Evolutionary conservation across 495 filamentous ascomycete species (phyloP).

Genomic region (Paragyromitra xinjiangensis): DNA sequence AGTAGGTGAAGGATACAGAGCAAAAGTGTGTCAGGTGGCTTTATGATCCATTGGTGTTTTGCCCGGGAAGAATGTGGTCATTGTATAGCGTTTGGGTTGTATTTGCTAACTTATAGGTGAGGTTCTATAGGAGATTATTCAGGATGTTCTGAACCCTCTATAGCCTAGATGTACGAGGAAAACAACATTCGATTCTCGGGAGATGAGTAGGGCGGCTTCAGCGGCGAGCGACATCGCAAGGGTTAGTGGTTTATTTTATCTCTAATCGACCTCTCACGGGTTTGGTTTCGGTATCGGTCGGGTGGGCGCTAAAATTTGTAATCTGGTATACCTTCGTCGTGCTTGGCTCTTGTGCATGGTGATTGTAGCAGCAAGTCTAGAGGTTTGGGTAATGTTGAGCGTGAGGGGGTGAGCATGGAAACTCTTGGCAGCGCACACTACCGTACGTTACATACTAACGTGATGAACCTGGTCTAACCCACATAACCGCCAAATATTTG

Average conservation of each 20-base stretch:
- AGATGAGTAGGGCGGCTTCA: not conserved
- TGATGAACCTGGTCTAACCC: not conserved
- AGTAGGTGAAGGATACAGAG: too few species aligned
- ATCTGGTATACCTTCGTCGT: not conserved
- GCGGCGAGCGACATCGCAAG: not conserved
- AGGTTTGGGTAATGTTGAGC: not conserved
- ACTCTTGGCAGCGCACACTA: not conserved
- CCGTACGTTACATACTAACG: not conserved
- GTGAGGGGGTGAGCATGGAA: too few species aligned
- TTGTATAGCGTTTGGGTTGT: too few species aligned
- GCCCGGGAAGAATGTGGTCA: too few species aligned
- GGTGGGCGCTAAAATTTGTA: not conserved
- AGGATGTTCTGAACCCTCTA: not conserved
- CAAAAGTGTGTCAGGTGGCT: too few species aligned
- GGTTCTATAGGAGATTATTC: not conserved
- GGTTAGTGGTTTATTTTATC: not conserved
- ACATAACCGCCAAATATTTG: not conserved
- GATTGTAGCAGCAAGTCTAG: not conserved
- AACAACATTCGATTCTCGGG: not conserved
- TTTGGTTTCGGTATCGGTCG: too few species aligned
- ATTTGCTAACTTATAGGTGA: too few species aligned
- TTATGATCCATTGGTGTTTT: too few species aligned
- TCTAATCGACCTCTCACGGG: not conserved
- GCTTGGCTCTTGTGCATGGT: not conserved
- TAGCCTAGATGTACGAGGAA: not conserved